Base-by-base conservation (phyloP, 129 eudicot genomes). In the Helianthus tuberosus region DNA sequence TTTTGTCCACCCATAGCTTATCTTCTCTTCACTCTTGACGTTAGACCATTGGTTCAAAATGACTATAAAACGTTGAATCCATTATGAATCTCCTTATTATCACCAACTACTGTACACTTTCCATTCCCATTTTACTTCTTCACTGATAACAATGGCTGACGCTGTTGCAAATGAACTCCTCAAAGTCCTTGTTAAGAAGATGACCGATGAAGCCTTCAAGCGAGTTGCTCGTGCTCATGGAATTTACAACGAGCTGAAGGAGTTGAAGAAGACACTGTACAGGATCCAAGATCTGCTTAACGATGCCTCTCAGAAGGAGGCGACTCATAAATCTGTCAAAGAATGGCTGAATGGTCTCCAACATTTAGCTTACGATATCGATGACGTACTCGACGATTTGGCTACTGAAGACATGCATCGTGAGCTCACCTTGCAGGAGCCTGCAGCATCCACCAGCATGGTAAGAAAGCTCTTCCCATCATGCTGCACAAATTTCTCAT, bases 221-320 rank as follows among this genome's bases (percentile, higher is more conserved):
- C 13, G 66, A 50, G 15, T 82, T 57, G 77, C 74, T 59, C 58
- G 77, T 3, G 61, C 69, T 13, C 69, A 72, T 48, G 71, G 71
- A 57, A 66, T 78, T 23, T 61, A 72, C 3, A 8, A 69, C 3
- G 59, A 59, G 16, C 48, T 55, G 61, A 48, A 68, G 66, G 69
- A 48, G 13, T 66, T 75, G 72, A 16, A 49, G 9, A 20, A 12
- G 3, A 72, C 43, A 5, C 46, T 86, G 43, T 12, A 58, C 3
- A 63, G 32, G 10, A 47, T 85, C 35, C 80, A 36, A 8, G 77
- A 35, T 8, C 80, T 82, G 71, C 84, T 86, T 36, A 79, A 46
- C 55, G 90, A 86, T 79, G 90, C 87, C 0, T 81, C 80, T 64
- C 70, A 78, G 1, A 81, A 85, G 73, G 86, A 85, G 49, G 13